Evolutionary conservation across 257 asterid species (phyloP), one percentile per base, ranked within the genome.

Genomic region (Lavandula angustifolia): DNA sequence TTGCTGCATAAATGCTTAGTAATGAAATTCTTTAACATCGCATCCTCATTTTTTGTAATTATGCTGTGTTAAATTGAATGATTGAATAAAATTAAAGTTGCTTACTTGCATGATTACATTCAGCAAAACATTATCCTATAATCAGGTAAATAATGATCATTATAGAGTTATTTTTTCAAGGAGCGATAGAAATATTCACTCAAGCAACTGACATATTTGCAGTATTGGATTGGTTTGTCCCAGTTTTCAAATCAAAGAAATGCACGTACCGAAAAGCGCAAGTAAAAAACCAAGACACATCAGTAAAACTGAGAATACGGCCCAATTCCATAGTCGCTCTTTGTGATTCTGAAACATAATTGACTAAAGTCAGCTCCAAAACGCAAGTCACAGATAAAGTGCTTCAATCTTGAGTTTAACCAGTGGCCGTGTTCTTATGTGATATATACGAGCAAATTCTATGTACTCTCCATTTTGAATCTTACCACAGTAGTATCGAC

Each of bases 251-350:
- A 47, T 29, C 3, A 29, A 41, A 57, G 51, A 64, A 69, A 17
- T 17, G 14, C 42, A 37, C 68, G 22, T 83, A 89, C 97, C 97
- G 63, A 84, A 11, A 22, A 79, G 66, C 65, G 85, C 61, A 54
- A 90, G 87, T 63, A 90, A 48, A 42, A 81, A 64, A 12, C 98
- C 96, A 41, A 82, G 78, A 49, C 71, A 74, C 87, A 86, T 70
- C 69, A 82, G 69, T 72, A 79, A 67, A 66, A 84, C 62, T 27
- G 98, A 91, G 71, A 75, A 72, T 34, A 74, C 8, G 40, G 80
- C 80, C 96, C 98, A 91, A 60, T 76, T 83, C 80, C 68, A 70
- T 32, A 88, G 81, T 69, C 94, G 82, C 74, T 76, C 87, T 67
- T 83, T 83, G 78, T 88, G 98, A 70, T 80, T 80, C 94, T 91